Evolutionary conservation across 2,329 filamentous ascomycete genomes (phyloP).

Genomic region (Curvularia hawaiiensis): DNA sequence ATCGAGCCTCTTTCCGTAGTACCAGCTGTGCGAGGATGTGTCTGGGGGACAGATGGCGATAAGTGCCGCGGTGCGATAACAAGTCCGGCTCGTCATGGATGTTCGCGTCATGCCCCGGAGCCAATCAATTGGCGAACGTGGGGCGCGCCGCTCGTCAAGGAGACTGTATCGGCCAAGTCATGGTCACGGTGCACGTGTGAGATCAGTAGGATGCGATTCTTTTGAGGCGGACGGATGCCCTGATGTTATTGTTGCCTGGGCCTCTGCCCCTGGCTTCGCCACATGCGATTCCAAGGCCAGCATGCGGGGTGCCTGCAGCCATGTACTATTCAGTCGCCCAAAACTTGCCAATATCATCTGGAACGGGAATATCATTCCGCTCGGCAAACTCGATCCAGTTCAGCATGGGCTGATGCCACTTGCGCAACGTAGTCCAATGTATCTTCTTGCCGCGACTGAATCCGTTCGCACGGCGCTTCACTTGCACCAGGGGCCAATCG

Average conservation of each 20-base stretch:
- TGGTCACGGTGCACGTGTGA: neutral
- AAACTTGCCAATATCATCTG: conserved; percentile 14
- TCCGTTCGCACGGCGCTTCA: conserved; percentile 5
- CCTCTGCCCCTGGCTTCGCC: neutral
- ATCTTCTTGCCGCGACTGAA: conserved; percentile 7
- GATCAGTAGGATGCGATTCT: neutral
- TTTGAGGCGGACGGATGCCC: neutral
- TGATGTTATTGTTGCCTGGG: neutral
- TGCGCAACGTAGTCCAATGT: conserved; percentile 10
- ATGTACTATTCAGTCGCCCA: conserved; percentile 2
- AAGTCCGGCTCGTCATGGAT: conserved; percentile 26
- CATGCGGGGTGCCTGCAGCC: neutral
- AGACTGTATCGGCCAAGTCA: conserved; percentile 12
- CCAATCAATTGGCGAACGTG: conserved; percentile 38
- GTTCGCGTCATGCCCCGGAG: conserved; percentile 26
- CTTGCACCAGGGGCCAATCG: conserved; percentile 25
- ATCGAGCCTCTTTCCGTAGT: neutral
- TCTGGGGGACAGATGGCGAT: conserved; percentile 22
- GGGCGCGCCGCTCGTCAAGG: conserved; percentile 16
- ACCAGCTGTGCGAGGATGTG: conserved; percentile 9
- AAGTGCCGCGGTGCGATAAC: conserved; percentile 25
- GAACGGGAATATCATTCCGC: conserved; percentile 21
- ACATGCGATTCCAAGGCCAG: neutral
- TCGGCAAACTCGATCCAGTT: conserved; percentile 34
- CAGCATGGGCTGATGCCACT: conserved; percentile 28